phyloP scores from a whole-genome alignment of 225 moss, liverwort and hornwort species.

The Bryoerythrophyllum caledonicum region DNA sequence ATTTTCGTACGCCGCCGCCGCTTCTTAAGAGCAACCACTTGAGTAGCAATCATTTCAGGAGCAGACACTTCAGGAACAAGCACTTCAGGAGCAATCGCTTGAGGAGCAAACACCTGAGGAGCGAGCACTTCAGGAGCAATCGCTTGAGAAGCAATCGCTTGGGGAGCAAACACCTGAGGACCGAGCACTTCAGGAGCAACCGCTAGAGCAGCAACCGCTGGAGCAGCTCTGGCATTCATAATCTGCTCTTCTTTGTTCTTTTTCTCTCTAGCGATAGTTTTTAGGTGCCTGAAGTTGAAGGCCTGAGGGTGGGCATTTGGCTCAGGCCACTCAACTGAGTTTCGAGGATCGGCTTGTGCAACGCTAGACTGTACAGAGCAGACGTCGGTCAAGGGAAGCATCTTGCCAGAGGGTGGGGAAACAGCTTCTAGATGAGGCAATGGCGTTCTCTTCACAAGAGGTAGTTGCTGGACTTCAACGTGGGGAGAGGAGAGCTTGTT shows the following conservation, averaged over 20 bases:
- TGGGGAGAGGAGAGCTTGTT: not conserved
- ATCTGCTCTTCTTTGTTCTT: slow-evolving; percentile 18
- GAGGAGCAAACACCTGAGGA: too few relatives aligned
- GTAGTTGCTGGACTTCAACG: slow-evolving; percentile 6
- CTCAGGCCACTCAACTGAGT: slow-evolving; percentile 20
- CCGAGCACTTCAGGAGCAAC: too few relatives aligned
- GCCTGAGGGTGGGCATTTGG: slow-evolving; percentile 8
- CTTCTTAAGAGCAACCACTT: slow-evolving; percentile 8
- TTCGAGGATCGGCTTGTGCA: slow-evolving; percentile 13
- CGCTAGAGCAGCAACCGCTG: not conserved
- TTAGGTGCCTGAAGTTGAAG: slow-evolving; percentile 38
- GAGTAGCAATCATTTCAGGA: too few relatives aligned
- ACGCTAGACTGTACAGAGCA: slow-evolving; percentile 8
- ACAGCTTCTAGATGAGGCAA: slow-evolving; percentile 18
- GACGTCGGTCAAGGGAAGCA: slow-evolving; percentile 33
- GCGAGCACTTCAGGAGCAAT: not conserved
- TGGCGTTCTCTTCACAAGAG: slow-evolving; percentile 22
- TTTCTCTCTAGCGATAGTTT: slow-evolving; percentile 30
- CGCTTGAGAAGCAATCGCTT: not conserved
- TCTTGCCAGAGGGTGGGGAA: slow-evolving; percentile 28
- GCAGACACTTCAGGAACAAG: not conserved
- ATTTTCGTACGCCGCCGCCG: slow-evolving; percentile 28
- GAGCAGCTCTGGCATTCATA: not conserved
- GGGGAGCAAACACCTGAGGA: too few relatives aligned
- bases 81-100: too few relatives aligned